Conservation (phyloP, 306 rosid species). For the Crataegus laevigata region DNA sequence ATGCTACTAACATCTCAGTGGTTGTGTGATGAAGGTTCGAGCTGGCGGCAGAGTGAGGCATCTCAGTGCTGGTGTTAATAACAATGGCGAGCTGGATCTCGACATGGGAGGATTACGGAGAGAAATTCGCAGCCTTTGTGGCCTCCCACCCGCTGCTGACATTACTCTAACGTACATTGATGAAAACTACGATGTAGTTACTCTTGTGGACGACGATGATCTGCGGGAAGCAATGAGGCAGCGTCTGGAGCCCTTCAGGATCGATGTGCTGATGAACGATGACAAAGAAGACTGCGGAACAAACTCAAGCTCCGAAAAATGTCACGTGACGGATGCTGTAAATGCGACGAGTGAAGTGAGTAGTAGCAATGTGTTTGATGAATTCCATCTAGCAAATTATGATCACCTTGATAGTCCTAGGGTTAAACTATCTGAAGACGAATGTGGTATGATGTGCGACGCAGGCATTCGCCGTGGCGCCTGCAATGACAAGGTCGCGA, state of each 20-base stretch:
- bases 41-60: constrained; percentile 59
- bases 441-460: constrained; percentile 47
- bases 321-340: background rate
- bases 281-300: constrained; percentile 15
- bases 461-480: constrained; percentile 64
- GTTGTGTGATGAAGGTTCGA: constrained; percentile 37
- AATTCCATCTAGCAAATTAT: background rate
- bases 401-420: background rate
- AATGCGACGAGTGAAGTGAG: background rate
- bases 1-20: background rate
- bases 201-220: constrained; percentile 74
- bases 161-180: constrained; percentile 58
- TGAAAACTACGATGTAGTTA: constrained; percentile 78
- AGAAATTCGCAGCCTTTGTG: constrained; percentile 43
- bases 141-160: constrained; percentile 43
- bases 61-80: constrained; percentile 44
- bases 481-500: constrained; percentile 20
- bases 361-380: background rate
- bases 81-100: constrained; percentile 46
- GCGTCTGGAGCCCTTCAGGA: constrained; percentile 56
- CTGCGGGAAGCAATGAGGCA: constrained; percentile 65
- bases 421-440: constrained; percentile 16
- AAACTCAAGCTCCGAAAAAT: constrained; percentile 16
- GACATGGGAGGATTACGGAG: constrained; percentile 49
- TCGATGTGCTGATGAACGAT: constrained; percentile 47